These are phyloP conservation scores for Kodamaea restingae DNA, from an alignment of 805 yeast species.

Conservation along the genomic window DNA sequence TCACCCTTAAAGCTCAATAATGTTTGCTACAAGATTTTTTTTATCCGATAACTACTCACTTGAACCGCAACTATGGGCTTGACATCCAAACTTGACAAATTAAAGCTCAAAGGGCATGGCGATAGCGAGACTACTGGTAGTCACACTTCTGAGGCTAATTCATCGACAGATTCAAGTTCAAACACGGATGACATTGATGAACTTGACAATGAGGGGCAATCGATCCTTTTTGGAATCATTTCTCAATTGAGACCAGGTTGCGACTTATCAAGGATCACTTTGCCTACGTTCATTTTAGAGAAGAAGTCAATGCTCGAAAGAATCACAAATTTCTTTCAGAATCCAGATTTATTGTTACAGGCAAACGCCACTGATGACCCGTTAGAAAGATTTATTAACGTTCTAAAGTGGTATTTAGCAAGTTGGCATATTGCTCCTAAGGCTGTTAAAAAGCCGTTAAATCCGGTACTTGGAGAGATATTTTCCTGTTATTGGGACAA, in stretches of 20 bases:
- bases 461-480: constrained; percentile 90
- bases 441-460: constrained; percentile 95
- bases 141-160: background rate
- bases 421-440: constrained; percentile 99
- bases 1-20: too few species aligned
- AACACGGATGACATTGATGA: constrained; percentile 79
- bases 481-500: constrained; percentile 92
- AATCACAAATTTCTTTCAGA: constrained; percentile 81
- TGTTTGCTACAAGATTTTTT: too few species aligned
- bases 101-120: constrained; percentile 16
- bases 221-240: constrained; percentile 80
- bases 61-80: constrained; percentile 21
- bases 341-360: constrained; percentile 66
- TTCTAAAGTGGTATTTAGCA: constrained; percentile 86
- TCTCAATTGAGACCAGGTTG: constrained; percentile 90
- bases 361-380: constrained; percentile 63
- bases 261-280: constrained; percentile 83
- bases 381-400: constrained; percentile 63
- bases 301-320: constrained; percentile 95
- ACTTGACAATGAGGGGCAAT: constrained; percentile 85
- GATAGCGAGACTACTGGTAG: constrained; percentile 9
- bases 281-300: constrained; percentile 93
- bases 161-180: constrained; percentile 3
- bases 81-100: constrained; percentile 25
- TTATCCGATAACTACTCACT: background rate